phyloP scores from a whole-genome alignment of 2,329 filamentous ascomycete species.

The Penicillium sclerotigenum region DNA sequence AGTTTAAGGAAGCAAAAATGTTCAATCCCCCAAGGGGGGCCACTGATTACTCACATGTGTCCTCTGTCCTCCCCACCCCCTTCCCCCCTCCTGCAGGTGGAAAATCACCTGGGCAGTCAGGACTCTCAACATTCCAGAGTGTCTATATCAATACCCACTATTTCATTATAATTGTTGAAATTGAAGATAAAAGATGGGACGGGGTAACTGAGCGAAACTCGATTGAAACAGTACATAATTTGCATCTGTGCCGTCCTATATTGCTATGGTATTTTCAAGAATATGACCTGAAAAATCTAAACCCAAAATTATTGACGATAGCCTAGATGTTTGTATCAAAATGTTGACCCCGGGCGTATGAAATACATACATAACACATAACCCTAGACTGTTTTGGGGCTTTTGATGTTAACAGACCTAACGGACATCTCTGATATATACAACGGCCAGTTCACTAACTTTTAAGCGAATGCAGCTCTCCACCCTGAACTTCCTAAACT shows the following conservation, averaged over 20 bases:
- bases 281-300: neutral
- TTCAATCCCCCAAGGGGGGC: neutral
- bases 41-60: neutral
- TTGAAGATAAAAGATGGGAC: neutral
- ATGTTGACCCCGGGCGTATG: too few species aligned
- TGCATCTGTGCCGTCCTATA: neutral
- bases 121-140: neutral
- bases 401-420: neutral
- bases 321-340: too few species aligned
- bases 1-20: neutral
- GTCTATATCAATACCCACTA: neutral
- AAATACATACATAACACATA: neutral
- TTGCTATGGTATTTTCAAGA: too few species aligned
- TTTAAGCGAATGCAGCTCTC: neutral
- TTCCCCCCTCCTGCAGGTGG: neutral
- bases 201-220: neutral
- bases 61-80: too few species aligned
- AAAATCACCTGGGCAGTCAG: neutral
- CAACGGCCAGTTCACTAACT: neutral
- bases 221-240: neutral
- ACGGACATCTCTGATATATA: neutral
- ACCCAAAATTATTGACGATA: too few species aligned
- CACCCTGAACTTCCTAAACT: too few species aligned
- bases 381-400: neutral
- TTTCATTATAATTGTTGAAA: neutral